Evolutionary conservation across 352 stramenopile genomes (phyloP).

Genomic region (Pythium plurisporium): DNA sequence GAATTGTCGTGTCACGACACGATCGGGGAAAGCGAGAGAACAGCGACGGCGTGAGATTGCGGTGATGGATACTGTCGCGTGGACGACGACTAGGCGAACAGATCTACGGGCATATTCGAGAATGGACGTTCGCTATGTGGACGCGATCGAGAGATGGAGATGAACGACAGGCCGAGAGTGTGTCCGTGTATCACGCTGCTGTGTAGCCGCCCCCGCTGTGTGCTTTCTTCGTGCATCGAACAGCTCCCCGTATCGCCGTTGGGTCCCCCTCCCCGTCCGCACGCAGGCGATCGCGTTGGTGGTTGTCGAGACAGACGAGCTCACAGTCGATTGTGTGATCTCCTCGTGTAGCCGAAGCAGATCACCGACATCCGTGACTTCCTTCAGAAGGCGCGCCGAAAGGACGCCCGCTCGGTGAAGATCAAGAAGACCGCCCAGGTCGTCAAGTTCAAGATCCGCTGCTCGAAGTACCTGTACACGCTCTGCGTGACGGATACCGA

Average conservation of each 20-base stretch:
- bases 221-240: no score
- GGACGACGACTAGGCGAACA: no score
- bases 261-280: neutral
- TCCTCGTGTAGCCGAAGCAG: conserved; percentile 90
- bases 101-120: no score
- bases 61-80: no score
- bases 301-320: neutral
- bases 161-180: no score
- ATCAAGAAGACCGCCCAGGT: conserved; percentile 98
- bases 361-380: conserved; percentile 99
- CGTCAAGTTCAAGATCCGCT: conserved; percentile 99
- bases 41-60: no score
- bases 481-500: conserved; percentile 97
- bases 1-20: no score
- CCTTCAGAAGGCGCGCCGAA: conserved; percentile 97
- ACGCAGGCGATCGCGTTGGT: neutral
- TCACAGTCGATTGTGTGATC: conserved; percentile 12
- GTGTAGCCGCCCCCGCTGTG: neutral
- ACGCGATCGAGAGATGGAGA: no score
- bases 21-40: no score
- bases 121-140: no score
- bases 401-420: conserved; percentile 98
- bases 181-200: neutral
- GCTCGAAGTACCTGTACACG: conserved; percentile 99
- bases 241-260: neutral